phyloP scores from a whole-genome alignment of 148 eudicot genomes.

The Rhododendron ovatum region DNA sequence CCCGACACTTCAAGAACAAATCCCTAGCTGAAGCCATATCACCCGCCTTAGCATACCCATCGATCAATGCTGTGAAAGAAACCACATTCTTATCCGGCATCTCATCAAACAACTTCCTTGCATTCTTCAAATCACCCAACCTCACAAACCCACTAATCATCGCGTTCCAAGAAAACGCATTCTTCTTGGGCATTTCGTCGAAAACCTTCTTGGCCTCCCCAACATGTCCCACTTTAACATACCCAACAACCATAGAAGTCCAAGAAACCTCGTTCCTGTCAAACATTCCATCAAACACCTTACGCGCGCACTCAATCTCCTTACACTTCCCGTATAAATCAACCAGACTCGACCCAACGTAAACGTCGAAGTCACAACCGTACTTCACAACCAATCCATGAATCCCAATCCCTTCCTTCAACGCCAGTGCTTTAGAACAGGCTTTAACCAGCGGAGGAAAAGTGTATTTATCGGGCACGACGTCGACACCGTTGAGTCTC shows the following conservation, averaged over 20 bases:
- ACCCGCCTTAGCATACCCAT: conserved; percentile 66
- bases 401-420: conserved; percentile 34
- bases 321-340: conserved; percentile 63
- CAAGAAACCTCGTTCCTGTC: conserved; percentile 68
- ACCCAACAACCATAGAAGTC: conserved; percentile 59
- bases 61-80: conserved; percentile 53
- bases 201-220: conserved; percentile 43
- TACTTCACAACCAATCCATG: conserved; percentile 50
- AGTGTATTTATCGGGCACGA: conserved; percentile 45
- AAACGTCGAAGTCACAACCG: conserved; percentile 41
- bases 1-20: conserved; percentile 47
- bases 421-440: conserved; percentile 27
- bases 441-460: conserved; percentile 51
- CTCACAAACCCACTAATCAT: conserved; percentile 50
- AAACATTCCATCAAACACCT: conserved; percentile 59
- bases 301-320: conserved; percentile 36
- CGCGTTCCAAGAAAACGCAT: conserved; percentile 51
- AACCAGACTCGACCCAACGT: conserved; percentile 67
- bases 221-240: conserved; percentile 36
- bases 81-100: conserved; percentile 55
- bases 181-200: conserved; percentile 53
- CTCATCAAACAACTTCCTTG: conserved; percentile 49
- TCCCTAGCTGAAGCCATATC: conserved; percentile 51
- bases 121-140: conserved; percentile 36
- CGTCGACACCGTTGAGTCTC: conserved; percentile 5